A percentile compares a stretch with the other conserved stretches of the same genome.
These are phyloP conservation scores for Didymella pinodella DNA, from an alignment of 2,329 filamentous ascomycete genomes.

Conservation along the genomic window DNA sequence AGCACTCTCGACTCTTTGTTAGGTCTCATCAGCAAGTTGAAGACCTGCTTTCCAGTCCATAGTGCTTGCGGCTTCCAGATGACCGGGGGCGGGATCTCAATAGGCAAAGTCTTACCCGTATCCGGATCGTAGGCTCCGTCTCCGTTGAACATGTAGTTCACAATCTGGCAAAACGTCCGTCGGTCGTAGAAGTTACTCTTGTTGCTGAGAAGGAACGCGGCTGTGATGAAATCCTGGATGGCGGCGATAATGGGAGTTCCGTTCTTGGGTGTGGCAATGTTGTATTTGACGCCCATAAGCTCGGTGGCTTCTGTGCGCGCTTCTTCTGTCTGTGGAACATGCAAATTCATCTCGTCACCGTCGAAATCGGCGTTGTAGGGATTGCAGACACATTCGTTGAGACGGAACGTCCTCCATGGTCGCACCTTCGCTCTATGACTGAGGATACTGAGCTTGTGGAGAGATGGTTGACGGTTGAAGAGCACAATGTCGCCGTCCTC, in stretches of 20 bases:
- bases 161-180: constrained; percentile 86
- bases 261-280: constrained; percentile 94
- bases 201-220: constrained; percentile 86
- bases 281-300: constrained; percentile 97
- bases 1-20: constrained; percentile 83
- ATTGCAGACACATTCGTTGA: constrained; percentile 98
- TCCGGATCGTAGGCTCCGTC: constrained; percentile 60
- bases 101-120: constrained; percentile 62
- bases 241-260: constrained; percentile 97
- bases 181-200: constrained; percentile 95
- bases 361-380: constrained; percentile 99
- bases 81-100: constrained; percentile 87
- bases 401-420: constrained; percentile 92
- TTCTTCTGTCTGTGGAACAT: constrained; percentile 97
- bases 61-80: constrained; percentile 84
- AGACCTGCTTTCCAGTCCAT: constrained; percentile 98
- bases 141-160: constrained; percentile 91
- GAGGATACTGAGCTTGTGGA: constrained; percentile 99
- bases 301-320: constrained; percentile 93
- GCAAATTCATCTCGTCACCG: constrained; percentile 98
- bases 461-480: constrained; percentile 96
- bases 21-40: constrained; percentile 88
- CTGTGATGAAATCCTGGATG: constrained; percentile 99
- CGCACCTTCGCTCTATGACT: constrained; percentile 92
- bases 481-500: constrained; percentile 95